These are phyloP conservation scores for Paracorniculantispora psalliotae DNA, from an alignment of 2,329 filamentous ascomycete genomes.

Conservation along the genomic window DNA sequence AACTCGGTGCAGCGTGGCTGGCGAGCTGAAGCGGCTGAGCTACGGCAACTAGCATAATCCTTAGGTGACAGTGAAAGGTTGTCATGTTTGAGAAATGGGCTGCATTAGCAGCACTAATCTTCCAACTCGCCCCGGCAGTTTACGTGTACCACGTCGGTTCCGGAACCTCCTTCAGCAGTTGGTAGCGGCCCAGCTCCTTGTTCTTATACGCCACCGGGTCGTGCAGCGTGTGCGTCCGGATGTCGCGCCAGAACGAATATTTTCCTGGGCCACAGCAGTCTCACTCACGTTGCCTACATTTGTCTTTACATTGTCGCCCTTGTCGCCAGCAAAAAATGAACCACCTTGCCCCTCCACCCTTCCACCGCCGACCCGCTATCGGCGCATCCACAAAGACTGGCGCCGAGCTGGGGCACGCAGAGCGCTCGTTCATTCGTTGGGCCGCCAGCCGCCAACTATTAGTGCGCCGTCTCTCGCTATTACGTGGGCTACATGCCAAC, in stretches of 20 bases:
- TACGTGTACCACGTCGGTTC: conserved; percentile 59
- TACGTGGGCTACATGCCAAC: no score
- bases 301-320: background rate
- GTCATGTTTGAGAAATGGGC: no score
- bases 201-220: conserved; percentile 66
- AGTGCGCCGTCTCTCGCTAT: no score
- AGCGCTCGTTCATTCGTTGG: no score
- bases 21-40: background rate
- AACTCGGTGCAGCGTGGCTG: no score
- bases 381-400: background rate
- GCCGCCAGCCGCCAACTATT: no score
- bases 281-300: no score
- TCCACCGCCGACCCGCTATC: background rate
- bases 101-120: no score
- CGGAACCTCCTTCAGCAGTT: conserved; percentile 51
- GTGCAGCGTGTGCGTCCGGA: conserved; percentile 61
- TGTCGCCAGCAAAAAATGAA: background rate
- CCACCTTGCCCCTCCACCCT: background rate
- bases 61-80: no score
- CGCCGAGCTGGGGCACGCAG: background rate
- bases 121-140: no score
- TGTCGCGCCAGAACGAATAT: conserved; percentile 64
- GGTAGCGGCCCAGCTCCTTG: conserved; percentile 53
- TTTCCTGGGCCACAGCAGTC: no score
- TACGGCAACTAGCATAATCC: background rate